Percentiles rank a stretch among this genome's conserved stretches.
phyloP scores from a whole-genome alignment of 306 rosid species.

The Fragaria ananassa region DNA sequence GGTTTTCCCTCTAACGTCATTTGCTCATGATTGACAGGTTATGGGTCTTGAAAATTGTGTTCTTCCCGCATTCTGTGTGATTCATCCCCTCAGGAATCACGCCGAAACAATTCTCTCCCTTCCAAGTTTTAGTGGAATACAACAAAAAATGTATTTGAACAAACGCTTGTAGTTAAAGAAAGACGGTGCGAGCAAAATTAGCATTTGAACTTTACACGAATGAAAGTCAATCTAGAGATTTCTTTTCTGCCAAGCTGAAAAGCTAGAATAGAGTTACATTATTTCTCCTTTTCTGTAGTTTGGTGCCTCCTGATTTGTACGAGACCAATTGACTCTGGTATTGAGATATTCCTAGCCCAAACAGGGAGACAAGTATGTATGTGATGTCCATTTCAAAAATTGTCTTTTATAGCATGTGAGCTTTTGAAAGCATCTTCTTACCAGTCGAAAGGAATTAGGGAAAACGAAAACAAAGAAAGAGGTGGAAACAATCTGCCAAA shows the following conservation, averaged over 20 bases:
- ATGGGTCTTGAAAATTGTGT: no score
- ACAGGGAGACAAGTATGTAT: constrained; percentile 34
- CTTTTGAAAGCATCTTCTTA: constrained; percentile 1
- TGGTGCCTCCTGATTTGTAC: constrained; percentile 22
- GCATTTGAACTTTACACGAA: background rate
- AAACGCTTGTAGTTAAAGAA: no score
- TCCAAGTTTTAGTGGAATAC: no score
- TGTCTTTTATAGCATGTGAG: constrained; percentile 43
- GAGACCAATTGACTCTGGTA: constrained; percentile 26
- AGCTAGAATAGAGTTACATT: background rate
- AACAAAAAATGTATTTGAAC: no score
- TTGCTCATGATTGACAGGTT: no score
- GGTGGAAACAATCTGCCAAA: background rate
- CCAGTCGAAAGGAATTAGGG: background rate
- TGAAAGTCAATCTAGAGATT: background rate
- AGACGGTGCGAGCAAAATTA: background rate
- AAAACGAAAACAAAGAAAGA: background rate
- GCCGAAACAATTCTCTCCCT: background rate
- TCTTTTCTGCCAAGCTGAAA: background rate
- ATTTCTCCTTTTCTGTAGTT: background rate
- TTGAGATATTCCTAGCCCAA: constrained; percentile 29
- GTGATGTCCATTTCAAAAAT: constrained; percentile 36
- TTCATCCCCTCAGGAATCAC: no score
- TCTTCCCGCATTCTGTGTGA: no score
- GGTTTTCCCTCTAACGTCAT: no score